Evolutionary conservation across 345 rosid genomes (phyloP).

Genomic region (Rhodomyrtus tomentosa): DNA sequence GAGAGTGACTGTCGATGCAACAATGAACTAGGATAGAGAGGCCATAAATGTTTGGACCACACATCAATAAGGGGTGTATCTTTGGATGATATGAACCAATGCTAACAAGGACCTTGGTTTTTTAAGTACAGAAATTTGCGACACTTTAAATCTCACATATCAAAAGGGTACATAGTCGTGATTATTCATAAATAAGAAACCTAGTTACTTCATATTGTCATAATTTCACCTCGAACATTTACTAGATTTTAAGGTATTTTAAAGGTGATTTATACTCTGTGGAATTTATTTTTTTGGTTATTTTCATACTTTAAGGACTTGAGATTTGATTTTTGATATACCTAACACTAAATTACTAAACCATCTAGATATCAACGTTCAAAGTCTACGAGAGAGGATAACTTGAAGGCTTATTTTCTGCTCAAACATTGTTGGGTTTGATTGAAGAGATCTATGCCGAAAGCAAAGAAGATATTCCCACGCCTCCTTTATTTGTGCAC

Average conservation of each 20-base stretch:
- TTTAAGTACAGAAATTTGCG: too few relatives aligned
- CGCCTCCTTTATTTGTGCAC: not conserved
- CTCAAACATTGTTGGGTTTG: not conserved
- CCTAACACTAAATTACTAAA: not conserved
- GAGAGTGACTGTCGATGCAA: too few relatives aligned
- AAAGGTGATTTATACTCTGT: not conserved
- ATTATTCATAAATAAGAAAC: not conserved
- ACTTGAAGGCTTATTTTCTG: not conserved
- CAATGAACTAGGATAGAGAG: too few relatives aligned
- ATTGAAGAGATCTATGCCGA: not conserved
- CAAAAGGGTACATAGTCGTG: too few relatives aligned
- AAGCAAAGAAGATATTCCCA: not conserved
- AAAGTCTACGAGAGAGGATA: not conserved
- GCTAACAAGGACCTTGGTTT: too few relatives aligned
- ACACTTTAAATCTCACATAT: too few relatives aligned
- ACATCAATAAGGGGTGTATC: too few relatives aligned
- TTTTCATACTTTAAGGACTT: not conserved
- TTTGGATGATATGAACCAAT: too few relatives aligned
- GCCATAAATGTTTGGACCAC: too few relatives aligned
- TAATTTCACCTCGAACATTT: not conserved
- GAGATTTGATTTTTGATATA: not conserved
- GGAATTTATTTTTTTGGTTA: not conserved
- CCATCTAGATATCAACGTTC: not conserved
- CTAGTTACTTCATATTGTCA: not conserved
- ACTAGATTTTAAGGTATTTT: not conserved